A percentile compares a stretch with the other conserved stretches of the same genome.
phyloP scores from a whole-genome alignment of 495 filamentous ascomycete genomes.

The Glarea lozoyensis region DNA sequence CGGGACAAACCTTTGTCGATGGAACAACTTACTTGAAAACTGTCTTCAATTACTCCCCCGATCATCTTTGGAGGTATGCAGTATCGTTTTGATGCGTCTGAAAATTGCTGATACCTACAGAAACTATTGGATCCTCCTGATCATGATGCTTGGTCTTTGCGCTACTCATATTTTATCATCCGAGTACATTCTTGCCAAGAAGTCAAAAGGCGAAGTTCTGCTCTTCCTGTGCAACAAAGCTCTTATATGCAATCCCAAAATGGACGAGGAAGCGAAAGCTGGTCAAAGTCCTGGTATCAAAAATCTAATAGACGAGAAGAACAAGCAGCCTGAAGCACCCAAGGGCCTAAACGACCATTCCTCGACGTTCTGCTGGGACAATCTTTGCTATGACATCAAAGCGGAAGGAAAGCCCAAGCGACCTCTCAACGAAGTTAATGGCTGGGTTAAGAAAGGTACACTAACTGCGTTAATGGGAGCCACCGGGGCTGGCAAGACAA shows the following conservation, averaged over 20 bases:
- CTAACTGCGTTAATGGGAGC: constrained; percentile 59
- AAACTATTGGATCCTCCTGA: constrained; percentile 53
- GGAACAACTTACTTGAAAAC: constrained; percentile 60
- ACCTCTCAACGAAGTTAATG: constrained; percentile 73
- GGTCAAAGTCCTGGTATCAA: background rate
- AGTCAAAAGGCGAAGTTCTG: constrained; percentile 60
- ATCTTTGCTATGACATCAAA: constrained; percentile 82
- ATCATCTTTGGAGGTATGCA: constrained; percentile 44
- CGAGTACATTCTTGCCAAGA: constrained; percentile 48
- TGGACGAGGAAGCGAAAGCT: constrained; percentile 1
- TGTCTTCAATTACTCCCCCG: constrained; percentile 46
- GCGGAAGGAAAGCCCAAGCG: constrained; percentile 63
- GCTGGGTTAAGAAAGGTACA: constrained; percentile 86
- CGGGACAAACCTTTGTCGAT: constrained; percentile 44
- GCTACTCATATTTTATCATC: constrained; percentile 43
- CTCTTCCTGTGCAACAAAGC: constrained; percentile 50
- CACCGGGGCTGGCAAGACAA: constrained; percentile 63
- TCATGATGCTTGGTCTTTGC: constrained; percentile 45
- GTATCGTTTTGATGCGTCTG: constrained; percentile 23
- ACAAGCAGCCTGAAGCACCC: background rate
- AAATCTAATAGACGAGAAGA: background rate
- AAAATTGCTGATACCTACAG: constrained; percentile 18
- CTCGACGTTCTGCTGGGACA: constrained; percentile 65
- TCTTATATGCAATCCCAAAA: background rate
- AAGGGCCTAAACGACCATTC: background rate